These are phyloP conservation scores for Populus hybrid DNA, from an alignment of 441 rosid genomes.

Conservation along the genomic window DNA sequence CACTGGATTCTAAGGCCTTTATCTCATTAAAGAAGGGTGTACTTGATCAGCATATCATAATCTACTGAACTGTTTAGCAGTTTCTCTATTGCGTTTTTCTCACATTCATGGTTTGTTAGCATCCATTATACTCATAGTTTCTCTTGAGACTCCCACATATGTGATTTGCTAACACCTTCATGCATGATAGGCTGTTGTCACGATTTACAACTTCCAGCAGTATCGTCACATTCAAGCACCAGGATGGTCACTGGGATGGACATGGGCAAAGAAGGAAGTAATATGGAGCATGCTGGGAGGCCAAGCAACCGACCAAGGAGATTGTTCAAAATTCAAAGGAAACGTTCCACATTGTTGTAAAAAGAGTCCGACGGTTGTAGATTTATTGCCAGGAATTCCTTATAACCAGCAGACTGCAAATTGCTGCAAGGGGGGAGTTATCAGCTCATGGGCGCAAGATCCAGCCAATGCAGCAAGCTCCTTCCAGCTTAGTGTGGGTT, in stretches of 20 bases:
- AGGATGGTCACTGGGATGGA: constrained; percentile 83
- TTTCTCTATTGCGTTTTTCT: background rate
- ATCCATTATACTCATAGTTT: background rate
- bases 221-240: constrained; percentile 82
- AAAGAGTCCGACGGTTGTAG: constrained; percentile 62
- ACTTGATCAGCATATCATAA: background rate
- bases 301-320: constrained; percentile 79
- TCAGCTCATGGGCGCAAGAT: constrained; percentile 71
- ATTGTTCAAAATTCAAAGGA: constrained; percentile 79
- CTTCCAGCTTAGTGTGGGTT: constrained; percentile 69
- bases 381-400: constrained; percentile 80
- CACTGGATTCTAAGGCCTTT: background rate
- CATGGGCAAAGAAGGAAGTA: constrained; percentile 74
- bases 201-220: constrained; percentile 76
- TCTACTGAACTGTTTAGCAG: background rate
- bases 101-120: background rate
- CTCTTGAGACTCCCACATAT: background rate
- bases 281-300: constrained; percentile 79
- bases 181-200: constrained; percentile 65
- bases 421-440: constrained; percentile 83
- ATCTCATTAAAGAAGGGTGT: background rate
- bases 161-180: background rate
- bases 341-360: constrained; percentile 76
- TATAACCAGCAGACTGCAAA: constrained; percentile 66
- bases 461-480: constrained; percentile 58